phyloP scores from a whole-genome alignment of 495 filamentous ascomycete genomes.

The Aspergillus taichungensis region DNA sequence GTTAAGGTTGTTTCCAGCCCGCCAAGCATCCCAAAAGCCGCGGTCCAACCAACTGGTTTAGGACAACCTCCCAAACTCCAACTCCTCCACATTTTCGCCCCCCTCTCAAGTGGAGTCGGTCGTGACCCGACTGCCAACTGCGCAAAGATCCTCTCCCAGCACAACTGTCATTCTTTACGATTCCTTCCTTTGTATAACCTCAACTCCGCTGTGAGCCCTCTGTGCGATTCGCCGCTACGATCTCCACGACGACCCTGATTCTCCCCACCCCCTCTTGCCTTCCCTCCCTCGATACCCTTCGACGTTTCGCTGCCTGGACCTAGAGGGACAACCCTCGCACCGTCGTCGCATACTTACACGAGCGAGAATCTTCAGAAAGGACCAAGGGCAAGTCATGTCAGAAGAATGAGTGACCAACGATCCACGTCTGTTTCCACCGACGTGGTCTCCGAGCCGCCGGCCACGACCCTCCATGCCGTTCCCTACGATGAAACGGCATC shows the following conservation, averaged over 20 bases:
- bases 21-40: conserved; percentile 6
- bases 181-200: conserved; percentile 1
- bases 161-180: conserved; percentile 7
- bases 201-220: neutral
- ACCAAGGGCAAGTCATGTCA: conserved; percentile 28
- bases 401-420: conserved; percentile 33
- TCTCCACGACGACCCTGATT: too few relatives aligned
- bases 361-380: neutral
- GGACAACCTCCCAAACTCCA: conserved; percentile 6
- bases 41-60: conserved; percentile 1
- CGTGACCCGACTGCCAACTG: conserved; percentile 6
- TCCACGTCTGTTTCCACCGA: conserved; percentile 24
- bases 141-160: conserved; percentile 4
- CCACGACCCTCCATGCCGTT: conserved; percentile 17
- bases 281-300: too few relatives aligned
- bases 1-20: conserved; percentile 4
- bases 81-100: conserved; percentile 2
- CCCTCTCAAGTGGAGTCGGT: conserved; percentile 4
- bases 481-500: conserved; percentile 22
- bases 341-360: neutral
- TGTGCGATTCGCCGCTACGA: too few relatives aligned
- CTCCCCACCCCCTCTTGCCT: too few relatives aligned
- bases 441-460: conserved; percentile 19
- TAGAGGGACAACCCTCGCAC: too few relatives aligned
- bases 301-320: too few relatives aligned